phyloP scores from a whole-genome alignment of 2,329 filamentous ascomycete species.

The Paraphaeosphaeria minitans region DNA sequence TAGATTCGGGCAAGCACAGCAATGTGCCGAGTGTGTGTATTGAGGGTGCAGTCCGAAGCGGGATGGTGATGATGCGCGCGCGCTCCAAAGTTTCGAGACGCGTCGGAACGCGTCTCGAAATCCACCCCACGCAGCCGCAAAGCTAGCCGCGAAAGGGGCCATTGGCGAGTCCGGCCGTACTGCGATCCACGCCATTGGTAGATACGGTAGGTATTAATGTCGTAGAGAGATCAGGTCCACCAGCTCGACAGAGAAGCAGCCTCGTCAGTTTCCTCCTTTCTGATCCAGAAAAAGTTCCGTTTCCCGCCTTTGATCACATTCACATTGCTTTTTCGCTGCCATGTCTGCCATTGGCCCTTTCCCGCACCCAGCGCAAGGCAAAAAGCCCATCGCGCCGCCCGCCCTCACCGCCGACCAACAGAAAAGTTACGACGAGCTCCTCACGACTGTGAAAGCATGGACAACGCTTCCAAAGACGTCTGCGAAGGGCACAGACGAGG shows the following conservation, averaged over 20 bases:
- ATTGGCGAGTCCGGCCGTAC: not conserved
- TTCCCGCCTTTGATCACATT: not conserved
- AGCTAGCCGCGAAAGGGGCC: not conserved
- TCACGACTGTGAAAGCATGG: constrained; percentile 74
- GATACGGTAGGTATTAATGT: not conserved
- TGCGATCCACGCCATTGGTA: not conserved
- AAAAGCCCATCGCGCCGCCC: constrained; percentile 61
- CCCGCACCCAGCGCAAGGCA: constrained; percentile 50
- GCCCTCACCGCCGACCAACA: constrained; percentile 77
- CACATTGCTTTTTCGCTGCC: not conserved
- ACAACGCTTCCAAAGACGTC: constrained; percentile 69
- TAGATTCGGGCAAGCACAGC: not conserved
- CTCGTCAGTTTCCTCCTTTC: not conserved
- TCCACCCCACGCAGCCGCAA: constrained; percentile 5
- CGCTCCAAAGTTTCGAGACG: constrained; percentile 23
- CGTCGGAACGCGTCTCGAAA: constrained; percentile 30
- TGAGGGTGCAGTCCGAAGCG: not conserved
- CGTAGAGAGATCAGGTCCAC: not conserved
- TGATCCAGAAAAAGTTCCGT: not conserved
- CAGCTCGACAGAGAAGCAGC: not conserved
- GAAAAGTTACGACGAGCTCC: constrained; percentile 78
- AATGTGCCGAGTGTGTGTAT: constrained; percentile 10
- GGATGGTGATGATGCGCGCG: constrained; percentile 6
- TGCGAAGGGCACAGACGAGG: constrained; percentile 61
- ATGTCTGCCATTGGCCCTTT: constrained; percentile 43